A percentile compares a stretch with the other conserved stretches of the same genome.
Evolutionary conservation across 2,329 filamentous ascomycete species (phyloP).

Genomic region (Venturia asperata): DNA sequence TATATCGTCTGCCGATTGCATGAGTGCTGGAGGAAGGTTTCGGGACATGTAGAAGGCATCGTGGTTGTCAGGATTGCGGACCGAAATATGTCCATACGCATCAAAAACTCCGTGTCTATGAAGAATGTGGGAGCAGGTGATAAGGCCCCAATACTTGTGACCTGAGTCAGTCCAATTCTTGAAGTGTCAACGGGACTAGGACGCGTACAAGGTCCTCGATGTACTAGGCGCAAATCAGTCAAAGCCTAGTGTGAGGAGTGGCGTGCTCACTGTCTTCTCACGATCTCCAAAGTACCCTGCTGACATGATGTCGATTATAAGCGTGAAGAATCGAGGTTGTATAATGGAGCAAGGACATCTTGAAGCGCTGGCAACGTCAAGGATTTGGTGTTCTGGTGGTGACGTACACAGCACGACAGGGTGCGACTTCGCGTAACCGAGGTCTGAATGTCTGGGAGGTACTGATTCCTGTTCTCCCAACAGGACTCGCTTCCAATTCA

Average conservation of each 20-base stretch:
- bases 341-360: not conserved
- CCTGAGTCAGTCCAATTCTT: not conserved
- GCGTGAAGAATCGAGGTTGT: too few species aligned
- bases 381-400: not conserved
- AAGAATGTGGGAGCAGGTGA: constrained; percentile 33
- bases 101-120: constrained; percentile 29
- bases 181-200: not conserved
- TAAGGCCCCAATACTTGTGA: constrained; percentile 23
- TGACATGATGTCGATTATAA: constrained; percentile 18
- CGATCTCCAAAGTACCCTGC: constrained; percentile 32
- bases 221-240: constrained; percentile 19
- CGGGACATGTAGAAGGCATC: constrained; percentile 40
- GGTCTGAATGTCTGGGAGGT: not conserved
- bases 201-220: constrained; percentile 7
- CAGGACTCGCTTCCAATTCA: too few species aligned
- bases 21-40: constrained; percentile 38
- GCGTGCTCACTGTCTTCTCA: constrained; percentile 26
- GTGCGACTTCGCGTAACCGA: not conserved
- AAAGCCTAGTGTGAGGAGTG: constrained; percentile 24
- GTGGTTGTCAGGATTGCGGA: constrained; percentile 30
- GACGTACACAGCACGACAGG: not conserved
- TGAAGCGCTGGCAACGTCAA: not conserved
- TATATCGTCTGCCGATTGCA: constrained; percentile 36
- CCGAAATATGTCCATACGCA: constrained; percentile 31
- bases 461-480: not conserved